Percentiles rank a stretch among this genome's conserved stretches.
Evolutionary conservation across 2,329 filamentous ascomycete genomes (phyloP).

Genomic region (Trichoderma guizhouense): DNA sequence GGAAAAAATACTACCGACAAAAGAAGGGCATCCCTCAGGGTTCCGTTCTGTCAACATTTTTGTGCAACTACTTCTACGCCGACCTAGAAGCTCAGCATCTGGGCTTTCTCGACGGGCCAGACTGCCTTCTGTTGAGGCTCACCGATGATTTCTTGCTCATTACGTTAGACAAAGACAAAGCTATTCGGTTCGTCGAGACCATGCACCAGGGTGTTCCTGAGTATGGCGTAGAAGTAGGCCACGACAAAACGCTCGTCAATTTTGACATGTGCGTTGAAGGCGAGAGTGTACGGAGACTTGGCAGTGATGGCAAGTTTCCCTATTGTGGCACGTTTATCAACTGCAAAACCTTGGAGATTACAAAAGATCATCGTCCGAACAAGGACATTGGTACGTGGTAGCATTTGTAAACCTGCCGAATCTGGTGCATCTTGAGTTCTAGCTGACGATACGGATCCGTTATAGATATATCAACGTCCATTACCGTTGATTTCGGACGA

Average conservation of each 20-base stretch:
- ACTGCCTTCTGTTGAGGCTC: constrained; percentile 71
- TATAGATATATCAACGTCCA: constrained; percentile 57
- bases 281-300: constrained; percentile 47
- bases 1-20: constrained; percentile 84
- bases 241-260: constrained; percentile 78
- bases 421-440: neutral
- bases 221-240: constrained; percentile 77
- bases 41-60: constrained; percentile 76
- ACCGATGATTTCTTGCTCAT: constrained; percentile 94
- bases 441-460: neutral
- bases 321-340: constrained; percentile 85
- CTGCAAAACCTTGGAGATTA: constrained; percentile 69
- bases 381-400: neutral
- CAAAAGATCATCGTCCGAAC: constrained; percentile 55
- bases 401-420: neutral
- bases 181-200: constrained; percentile 66
- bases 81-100: constrained; percentile 72
- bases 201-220: constrained; percentile 78
- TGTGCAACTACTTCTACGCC: constrained; percentile 97
- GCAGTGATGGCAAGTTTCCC: constrained; percentile 58
- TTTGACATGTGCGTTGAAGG: constrained; percentile 65
- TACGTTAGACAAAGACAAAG: constrained; percentile 65
- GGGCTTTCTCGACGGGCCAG: constrained; percentile 54
- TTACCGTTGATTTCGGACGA: constrained; percentile 75
- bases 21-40: constrained; percentile 90